phyloP scores from a whole-genome alignment of 83 land plant species.

The Diphasiastrum complanatum region DNA sequence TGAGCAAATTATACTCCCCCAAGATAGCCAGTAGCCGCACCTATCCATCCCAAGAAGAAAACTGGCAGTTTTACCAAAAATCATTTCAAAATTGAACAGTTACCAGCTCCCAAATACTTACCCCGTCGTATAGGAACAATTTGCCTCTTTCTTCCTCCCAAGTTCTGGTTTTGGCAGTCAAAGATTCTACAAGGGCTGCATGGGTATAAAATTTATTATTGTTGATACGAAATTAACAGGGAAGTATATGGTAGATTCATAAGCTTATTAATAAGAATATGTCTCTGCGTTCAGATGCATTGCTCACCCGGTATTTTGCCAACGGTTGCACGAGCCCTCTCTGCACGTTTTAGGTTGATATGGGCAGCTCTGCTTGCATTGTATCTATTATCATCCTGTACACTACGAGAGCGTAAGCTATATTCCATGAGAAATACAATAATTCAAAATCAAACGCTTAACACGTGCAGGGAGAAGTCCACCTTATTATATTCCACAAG shows the following conservation, averaged over 20 bases:
- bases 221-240: neutral
- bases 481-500: neutral
- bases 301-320: neutral
- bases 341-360: neutral
- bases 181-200: neutral
- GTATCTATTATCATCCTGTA: constrained; percentile 1
- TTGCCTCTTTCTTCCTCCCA: neutral
- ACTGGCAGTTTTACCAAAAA: neutral
- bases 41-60: no score
- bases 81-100: neutral
- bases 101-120: neutral
- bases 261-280: neutral
- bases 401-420: neutral
- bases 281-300: no score
- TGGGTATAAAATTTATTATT: neutral
- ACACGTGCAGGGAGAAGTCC: no score
- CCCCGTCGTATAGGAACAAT: neutral
- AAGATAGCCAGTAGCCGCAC: neutral
- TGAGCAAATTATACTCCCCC: constrained; percentile 3
- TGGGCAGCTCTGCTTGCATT: neutral
- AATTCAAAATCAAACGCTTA: neutral
- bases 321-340: neutral
- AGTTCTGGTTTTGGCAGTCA: neutral
- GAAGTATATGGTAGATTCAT: neutral
- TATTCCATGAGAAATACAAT: neutral